phyloP scores from a whole-genome alignment of 2,329 filamentous ascomycete species.

The Cadophora sp. region DNA sequence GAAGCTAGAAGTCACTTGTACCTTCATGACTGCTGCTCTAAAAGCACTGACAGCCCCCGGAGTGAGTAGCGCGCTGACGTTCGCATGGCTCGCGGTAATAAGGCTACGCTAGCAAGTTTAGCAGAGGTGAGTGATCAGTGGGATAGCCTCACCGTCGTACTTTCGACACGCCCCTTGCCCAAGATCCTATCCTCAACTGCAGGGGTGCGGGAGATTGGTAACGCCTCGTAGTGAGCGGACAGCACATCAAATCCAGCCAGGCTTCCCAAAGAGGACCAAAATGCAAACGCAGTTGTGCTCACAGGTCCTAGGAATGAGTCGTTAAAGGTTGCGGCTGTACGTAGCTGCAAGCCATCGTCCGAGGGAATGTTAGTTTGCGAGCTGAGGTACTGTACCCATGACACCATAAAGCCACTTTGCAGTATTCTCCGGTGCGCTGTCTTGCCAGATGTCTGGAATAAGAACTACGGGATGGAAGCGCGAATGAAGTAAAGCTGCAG shows the following conservation, averaged over 20 bases:
- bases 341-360: not conserved
- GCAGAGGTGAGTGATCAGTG: not conserved
- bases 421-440: constrained; percentile 12
- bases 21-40: not conserved
- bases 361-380: not conserved
- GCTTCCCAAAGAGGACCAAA: not conserved
- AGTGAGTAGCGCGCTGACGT: not conserved
- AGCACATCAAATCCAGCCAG: not conserved
- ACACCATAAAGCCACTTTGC: not conserved
- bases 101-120: not conserved
- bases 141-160: not conserved
- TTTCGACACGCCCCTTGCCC: not conserved
- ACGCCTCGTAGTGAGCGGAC: not conserved
- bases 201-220: not conserved
- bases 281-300: not conserved
- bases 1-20: not conserved
- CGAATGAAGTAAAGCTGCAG: not conserved
- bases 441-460: not conserved
- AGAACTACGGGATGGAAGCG: not conserved
- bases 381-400: constrained; percentile 3
- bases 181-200: not conserved
- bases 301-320: not conserved
- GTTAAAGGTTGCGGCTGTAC: not conserved
- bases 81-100: not conserved
- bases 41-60: not conserved